These are phyloP conservation scores for Sugiyamaella mastotermitis DNA, from an alignment of 805 yeast genomes.

Conservation along the genomic window DNA sequence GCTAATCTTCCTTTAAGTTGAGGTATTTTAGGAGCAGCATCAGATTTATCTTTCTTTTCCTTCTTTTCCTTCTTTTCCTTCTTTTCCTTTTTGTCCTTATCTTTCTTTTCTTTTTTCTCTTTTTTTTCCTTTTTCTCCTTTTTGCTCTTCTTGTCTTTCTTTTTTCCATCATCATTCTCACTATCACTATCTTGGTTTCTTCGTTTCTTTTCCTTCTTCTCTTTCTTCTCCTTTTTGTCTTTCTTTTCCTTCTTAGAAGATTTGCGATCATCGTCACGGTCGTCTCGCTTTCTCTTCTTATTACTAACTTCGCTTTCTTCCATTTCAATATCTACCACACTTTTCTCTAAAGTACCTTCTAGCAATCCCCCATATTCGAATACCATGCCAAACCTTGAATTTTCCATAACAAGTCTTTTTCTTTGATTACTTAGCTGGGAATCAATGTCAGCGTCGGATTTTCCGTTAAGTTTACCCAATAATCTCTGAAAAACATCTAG, in stretches of 20 bases:
- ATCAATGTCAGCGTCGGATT: slow-evolving; percentile 51
- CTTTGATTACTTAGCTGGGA: slow-evolving; percentile 55
- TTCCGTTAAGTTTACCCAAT: slow-evolving; percentile 84
- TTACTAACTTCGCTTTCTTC: slow-evolving; percentile 27
- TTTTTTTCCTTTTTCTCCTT: no score
- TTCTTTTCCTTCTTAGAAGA: slow-evolving; percentile 22
- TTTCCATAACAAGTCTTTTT: slow-evolving; percentile 61
- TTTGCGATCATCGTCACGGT: neutral
- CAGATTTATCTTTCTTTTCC: no score
- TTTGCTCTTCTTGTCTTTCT: no score
- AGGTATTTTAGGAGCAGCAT: slow-evolving; percentile 22
- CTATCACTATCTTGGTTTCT: slow-evolving; percentile 27
- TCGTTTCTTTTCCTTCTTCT: slow-evolving; percentile 27
- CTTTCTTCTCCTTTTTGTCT: slow-evolving; percentile 24
- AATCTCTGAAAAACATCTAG: slow-evolving; percentile 89
- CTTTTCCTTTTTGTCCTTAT: neutral
- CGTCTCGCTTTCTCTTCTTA: slow-evolving; percentile 25
- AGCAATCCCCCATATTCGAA: slow-evolving; percentile 83
- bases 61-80: neutral
- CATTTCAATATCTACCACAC: slow-evolving; percentile 22
- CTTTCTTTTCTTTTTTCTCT: neutral
- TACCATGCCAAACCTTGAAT: slow-evolving; percentile 82
- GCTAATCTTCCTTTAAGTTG: slow-evolving; percentile 53
- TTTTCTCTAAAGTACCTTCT: slow-evolving; percentile 73
- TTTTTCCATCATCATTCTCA: slow-evolving; percentile 22